Base-by-base conservation (phyloP, 1,139 yeast genomes). In the Taphrina betulina region DNA sequence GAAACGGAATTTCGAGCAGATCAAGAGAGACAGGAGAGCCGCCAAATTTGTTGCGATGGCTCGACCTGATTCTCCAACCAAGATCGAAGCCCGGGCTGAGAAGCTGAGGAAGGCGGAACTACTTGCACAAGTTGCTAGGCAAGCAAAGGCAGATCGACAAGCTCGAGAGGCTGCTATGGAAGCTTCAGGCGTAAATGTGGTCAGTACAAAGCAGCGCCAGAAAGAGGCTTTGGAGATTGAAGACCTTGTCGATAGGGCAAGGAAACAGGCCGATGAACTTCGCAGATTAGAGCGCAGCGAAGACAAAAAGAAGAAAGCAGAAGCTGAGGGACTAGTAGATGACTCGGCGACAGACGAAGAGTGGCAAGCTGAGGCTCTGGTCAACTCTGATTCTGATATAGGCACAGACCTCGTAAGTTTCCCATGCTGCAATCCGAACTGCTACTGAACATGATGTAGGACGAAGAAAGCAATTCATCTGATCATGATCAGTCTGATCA, bases 221-320 rank as follows among this genome's bases (percentile, higher is more conserved):
- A 63, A 67, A 53, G 71, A 69, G 40, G 66, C 66, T 12, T 67
- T 67, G 41, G 67, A 71, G 34, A 73, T 75, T 2, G 80, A 75
- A 59, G 68, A 71, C n/a, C 71, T 83, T 44, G 72, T 83, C 61
- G 88, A 83, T 62, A 75, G 79, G 58, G 90, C 84, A 65, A 62
- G 68, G 31, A 61, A 65, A 12, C 60, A 62, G 33, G 73, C 70
- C 5, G 71, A 64, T 40, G 65, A 64, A 31, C 45, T 69, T 20
- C 60, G 69, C 33, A 44, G 58, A 78, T 73, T 29, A 70, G 80
- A 63, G 74, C 72, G 52, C 73, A 78, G 29, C 72, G 82, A 58
- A 53, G 60, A 52, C 29, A 51, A 23, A 14, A 52, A 57, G 37
- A 17, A 28, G 14, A 38, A 44, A 14, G 59, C 46, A 14, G 42